Evolutionary conservation across 768 basidiomycete species (phyloP), one percentile per base, ranked within the genome.

Genomic region (Dentipellis fragilis): DNA sequence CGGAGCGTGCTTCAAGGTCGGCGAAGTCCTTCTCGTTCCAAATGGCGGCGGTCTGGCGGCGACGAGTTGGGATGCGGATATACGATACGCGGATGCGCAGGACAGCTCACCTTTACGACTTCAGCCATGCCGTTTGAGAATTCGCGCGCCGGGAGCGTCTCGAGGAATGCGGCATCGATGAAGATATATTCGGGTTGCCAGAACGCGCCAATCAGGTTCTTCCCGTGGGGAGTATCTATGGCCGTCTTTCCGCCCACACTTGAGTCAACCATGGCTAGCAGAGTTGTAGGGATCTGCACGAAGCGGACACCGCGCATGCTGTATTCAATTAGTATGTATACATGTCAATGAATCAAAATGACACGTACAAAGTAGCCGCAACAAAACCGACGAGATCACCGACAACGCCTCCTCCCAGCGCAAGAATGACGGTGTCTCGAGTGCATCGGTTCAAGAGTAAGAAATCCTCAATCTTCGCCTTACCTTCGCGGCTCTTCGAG

Each of bases 51-150:
- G 96, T 99, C 95, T 95, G 66, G 57, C 53, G 7, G 52, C 21
- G 11, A 37, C 22, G 10, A 37, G 51, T 19, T 19, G 34, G 2
- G 40, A 48, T 23, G 22, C 4, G 16, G 14, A 5, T 12, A 16
- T 14, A 42, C 49, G 9, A 34, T 29, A 22, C 23, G 16, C 22
- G n/a, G 8, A 39, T 58, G 17, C 34, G n/a, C 36, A 36, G 51
- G 47, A 34, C 40, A 39, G 68, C 76, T 57, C 55, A 91, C 93
- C 81, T 99, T 99, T 67, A 98, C 85, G 3, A 97, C 87, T 69
- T 99, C 95, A 0, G 96, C 95, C 88, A 99, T 95, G 38, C 96
- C 95, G 65, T 98, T 98, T n/a, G 91, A 89, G 59, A 98, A 92
- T 68, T 98, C 96, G 54, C 95, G 78, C 35, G 83, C 70, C 0